phyloP scores from a whole-genome alignment of 2,329 filamentous ascomycete species.

The Cercospora sesami region DNA sequence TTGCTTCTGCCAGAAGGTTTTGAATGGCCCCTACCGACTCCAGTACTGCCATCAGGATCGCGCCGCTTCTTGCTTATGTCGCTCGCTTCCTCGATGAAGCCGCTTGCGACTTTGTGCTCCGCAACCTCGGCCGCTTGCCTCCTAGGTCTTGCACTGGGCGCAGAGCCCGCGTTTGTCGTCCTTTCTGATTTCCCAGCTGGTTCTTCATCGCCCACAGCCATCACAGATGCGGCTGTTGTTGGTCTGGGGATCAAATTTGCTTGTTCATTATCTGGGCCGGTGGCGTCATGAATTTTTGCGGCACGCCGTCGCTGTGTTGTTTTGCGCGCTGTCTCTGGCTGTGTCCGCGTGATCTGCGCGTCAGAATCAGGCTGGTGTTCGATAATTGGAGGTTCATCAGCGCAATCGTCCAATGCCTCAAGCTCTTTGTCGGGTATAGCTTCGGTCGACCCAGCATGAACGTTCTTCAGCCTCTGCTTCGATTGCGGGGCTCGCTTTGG shows the following conservation, averaged over 20 bases:
- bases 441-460: neutral
- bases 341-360: neutral
- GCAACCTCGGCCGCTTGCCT: slow-evolving; percentile 30
- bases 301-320: neutral
- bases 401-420: neutral
- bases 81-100: slow-evolving; percentile 29
- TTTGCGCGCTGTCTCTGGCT: neutral
- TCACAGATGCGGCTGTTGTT: neutral
- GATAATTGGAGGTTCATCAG: neutral
- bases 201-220: neutral
- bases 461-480: neutral
- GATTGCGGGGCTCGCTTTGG: neutral
- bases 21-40: too few relatives aligned
- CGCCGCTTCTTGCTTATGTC: slow-evolving; percentile 30
- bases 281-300: neutral
- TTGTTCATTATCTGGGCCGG: neutral
- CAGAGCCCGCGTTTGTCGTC: neutral
- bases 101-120: slow-evolving; percentile 25
- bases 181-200: neutral
- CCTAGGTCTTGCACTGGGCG: slow-evolving; percentile 22
- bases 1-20: neutral
- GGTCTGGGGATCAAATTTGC: neutral
- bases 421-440: neutral
- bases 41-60: neutral
- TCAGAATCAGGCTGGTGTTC: neutral